A percentile compares a stretch with the other conserved stretches of the same genome.
Evolutionary conservation across 129 eudicot genomes (phyloP).

Genomic region (Flaveria sonorensis): DNA sequence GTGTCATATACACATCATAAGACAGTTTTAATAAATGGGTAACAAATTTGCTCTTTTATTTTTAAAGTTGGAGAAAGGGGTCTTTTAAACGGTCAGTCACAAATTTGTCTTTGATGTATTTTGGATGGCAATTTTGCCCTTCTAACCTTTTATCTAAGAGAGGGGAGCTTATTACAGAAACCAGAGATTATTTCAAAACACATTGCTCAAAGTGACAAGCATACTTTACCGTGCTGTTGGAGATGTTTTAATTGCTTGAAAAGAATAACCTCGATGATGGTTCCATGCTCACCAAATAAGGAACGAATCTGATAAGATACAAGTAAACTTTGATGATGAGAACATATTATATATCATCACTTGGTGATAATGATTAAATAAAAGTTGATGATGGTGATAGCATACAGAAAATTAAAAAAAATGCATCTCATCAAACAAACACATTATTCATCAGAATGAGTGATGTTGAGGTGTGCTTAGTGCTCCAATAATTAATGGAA

Average conservation of each 20-base stretch:
- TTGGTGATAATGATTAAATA: constrained; percentile 16
- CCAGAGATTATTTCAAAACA: constrained; percentile 12
- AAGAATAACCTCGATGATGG: constrained; percentile 64
- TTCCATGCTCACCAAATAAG: constrained; percentile 67
- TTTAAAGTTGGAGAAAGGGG: neutral
- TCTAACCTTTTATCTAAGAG: constrained; percentile 8
- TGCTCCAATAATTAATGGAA: constrained; percentile 21
- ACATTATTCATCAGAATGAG: constrained; percentile 21
- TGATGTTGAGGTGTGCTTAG: neutral
- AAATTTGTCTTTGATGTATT: neutral
- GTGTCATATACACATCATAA: neutral
- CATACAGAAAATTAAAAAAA: constrained; percentile 11
- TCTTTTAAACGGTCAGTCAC: neutral
- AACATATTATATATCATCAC: constrained; percentile 8
- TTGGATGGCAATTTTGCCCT: neutral
- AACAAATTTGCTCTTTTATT: neutral
- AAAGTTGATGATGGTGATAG: constrained; percentile 7
- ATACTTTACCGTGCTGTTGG: constrained; percentile 57
- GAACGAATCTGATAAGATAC: constrained; percentile 52
- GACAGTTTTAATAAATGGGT: neutral
- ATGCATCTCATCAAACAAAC: neutral
- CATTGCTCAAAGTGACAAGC: constrained; percentile 7
- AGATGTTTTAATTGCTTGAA: constrained; percentile 58
- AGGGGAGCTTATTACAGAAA: constrained; percentile 14
- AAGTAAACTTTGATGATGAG: neutral